Percentiles rank a stretch among this genome's conserved stretches.
Evolutionary conservation across 106 monocot species (phyloP).

Genomic region (Acanthochlamys bracteata): DNA sequence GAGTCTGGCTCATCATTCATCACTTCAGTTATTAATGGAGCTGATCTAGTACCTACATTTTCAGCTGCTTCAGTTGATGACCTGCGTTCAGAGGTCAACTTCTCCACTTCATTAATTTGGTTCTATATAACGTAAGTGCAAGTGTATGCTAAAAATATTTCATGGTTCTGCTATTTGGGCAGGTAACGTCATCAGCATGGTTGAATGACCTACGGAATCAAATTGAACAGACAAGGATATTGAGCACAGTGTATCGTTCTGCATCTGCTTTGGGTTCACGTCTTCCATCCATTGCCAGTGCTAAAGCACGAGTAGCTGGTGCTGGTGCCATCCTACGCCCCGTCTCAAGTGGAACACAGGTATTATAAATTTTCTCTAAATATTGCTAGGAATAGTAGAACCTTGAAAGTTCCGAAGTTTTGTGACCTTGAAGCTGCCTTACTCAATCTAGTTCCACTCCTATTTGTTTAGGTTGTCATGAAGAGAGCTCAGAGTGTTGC

Average conservation of each 20-base stretch:
- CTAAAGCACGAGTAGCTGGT: conserved; percentile 77
- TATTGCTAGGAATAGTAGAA: no score
- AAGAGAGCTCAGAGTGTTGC: conserved; percentile 76
- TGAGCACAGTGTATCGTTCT: conserved; percentile 91
- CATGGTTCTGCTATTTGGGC: background rate
- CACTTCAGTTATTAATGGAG: conserved; percentile 93
- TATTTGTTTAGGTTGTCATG: conserved; percentile 65
- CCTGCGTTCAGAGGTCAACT: conserved; percentile 93
- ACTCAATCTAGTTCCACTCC: no score
- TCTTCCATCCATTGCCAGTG: conserved; percentile 84
- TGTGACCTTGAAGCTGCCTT: no score
- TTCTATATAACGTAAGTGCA: background rate
- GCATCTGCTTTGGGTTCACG: conserved; percentile 91
- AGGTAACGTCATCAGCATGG: conserved; percentile 99
- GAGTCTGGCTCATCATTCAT: conserved; percentile 83
- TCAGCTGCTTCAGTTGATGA: conserved; percentile 97
- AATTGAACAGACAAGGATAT: conserved; percentile 79
- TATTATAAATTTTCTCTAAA: conserved; percentile 14
- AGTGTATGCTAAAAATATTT: background rate
- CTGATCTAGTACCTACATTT: conserved; percentile 94
- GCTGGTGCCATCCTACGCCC: conserved; percentile 94
- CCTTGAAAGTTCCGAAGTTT: no score
- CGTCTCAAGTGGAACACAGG: conserved; percentile 88
- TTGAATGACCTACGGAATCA: conserved; percentile 86
- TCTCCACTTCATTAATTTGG: background rate